Percentiles rank a stretch among this genome's conserved stretches.
Conservation (phyloP, 441 rosid species). For the Pelargonium australe region DNA sequence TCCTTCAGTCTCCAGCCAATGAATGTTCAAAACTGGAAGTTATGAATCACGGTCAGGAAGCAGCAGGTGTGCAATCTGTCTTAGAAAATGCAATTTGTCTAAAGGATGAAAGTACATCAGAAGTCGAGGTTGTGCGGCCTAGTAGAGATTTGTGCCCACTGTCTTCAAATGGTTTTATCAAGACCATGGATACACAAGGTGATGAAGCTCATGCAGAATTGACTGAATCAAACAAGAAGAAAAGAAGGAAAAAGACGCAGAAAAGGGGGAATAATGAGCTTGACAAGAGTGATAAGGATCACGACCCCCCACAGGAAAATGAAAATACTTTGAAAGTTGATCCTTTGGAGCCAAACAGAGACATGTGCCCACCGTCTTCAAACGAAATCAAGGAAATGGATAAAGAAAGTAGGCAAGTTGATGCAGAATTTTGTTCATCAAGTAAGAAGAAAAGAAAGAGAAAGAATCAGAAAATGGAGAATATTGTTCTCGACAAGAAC, state of each 20-base stretch:
- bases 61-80: not conserved
- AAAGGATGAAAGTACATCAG: not conserved
- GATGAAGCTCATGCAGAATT: not conserved
- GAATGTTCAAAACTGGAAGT: not conserved
- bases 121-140: not conserved
- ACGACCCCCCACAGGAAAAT: not conserved
- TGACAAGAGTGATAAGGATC: not conserved
- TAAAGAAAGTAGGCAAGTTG: not conserved
- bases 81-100: not conserved
- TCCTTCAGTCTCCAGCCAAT: not conserved
- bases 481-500: not conserved
- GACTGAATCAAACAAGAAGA: not conserved
- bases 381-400: not conserved
- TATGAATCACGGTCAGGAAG: not conserved
- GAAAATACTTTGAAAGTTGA: not conserved
- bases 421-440: constrained; percentile 5
- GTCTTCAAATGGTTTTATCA: constrained; percentile 5
- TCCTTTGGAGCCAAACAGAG: not conserved
- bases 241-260: constrained; percentile 12
- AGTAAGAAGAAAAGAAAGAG: constrained; percentile 12
- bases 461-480: constrained; percentile 2
- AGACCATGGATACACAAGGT: not conserved
- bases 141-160: not conserved
- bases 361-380: no score
- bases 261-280: constrained; percentile 8